Conservation (phyloP, 2,329 filamentous ascomycete species). For the Epichloe gansuensis region DNA sequence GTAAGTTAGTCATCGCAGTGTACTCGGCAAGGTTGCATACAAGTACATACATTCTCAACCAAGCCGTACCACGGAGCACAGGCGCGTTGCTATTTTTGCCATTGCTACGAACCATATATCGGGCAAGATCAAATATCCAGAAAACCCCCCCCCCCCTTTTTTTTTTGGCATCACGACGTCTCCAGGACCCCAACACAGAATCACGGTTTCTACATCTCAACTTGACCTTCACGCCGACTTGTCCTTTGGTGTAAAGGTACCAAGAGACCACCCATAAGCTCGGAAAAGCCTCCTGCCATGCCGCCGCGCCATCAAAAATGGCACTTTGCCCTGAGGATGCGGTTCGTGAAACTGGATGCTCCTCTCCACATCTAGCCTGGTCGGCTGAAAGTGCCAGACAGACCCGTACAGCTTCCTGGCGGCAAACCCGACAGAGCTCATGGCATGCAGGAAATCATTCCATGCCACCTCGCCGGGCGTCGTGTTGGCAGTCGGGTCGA, state of each 20-base stretch:
- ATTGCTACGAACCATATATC: no score
- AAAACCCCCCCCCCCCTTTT: no score
- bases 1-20: no score
- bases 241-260: conserved; percentile 26
- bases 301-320: conserved; percentile 30
- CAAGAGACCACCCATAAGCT: conserved; percentile 36
- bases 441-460: conserved; percentile 40
- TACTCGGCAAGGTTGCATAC: no score
- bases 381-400: conserved; percentile 44
- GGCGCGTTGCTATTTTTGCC: no score
- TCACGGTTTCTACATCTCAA: no score
- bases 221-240: background rate
- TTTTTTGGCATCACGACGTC: no score
- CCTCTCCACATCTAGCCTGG: conserved; percentile 25
- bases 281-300: conserved; percentile 35
- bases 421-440: conserved; percentile 35
- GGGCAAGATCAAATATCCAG: no score
- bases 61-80: no score
- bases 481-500: conserved; percentile 20
- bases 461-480: conserved; percentile 36
- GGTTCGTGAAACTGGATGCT: conserved; percentile 50
- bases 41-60: no score
- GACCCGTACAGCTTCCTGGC: conserved; percentile 47
- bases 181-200: no score
- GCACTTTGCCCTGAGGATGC: conserved; percentile 40